These are phyloP conservation scores for Russula vinacea DNA, from an alignment of 768 basidiomycete species.

Conservation along the genomic window DNA sequence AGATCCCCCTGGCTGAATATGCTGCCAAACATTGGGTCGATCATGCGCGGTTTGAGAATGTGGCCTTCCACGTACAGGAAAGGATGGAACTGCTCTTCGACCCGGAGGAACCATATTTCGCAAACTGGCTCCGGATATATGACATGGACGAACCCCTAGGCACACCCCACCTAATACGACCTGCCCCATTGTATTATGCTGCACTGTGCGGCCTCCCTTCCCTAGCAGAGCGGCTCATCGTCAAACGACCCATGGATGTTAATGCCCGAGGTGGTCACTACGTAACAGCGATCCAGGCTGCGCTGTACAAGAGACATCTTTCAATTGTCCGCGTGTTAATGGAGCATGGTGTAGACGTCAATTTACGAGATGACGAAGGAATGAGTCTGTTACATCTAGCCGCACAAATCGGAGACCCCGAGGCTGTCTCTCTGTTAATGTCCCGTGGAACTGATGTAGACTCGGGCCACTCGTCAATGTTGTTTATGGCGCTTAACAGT, in stretches of 20 bases:
- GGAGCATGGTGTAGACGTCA: neutral
- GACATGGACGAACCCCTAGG: neutral
- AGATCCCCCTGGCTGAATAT: neutral
- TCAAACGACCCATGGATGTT: neutral
- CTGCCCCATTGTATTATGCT: neutral
- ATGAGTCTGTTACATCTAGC: neutral
- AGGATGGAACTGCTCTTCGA: neutral
- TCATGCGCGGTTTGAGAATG: neutral
- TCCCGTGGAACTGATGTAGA: neutral
- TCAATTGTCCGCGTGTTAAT: neutral
- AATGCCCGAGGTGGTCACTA: neutral
- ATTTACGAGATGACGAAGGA: neutral
- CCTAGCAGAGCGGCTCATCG: neutral
- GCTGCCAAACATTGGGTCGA: neutral
- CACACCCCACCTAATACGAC: too few species aligned
- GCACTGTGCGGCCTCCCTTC: neutral
- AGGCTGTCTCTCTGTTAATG: neutral
- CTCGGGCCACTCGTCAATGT: too few species aligned
- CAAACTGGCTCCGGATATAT: neutral
- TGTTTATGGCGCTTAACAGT: neutral
- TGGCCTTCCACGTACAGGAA: too few species aligned
- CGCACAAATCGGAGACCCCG: neutral
- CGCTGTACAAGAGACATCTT: neutral
- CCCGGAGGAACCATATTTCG: neutral
- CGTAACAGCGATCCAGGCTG: neutral